phyloP scores from a whole-genome alignment of 352 stramenopile genomes.

The Phytophthora cactorum region DNA sequence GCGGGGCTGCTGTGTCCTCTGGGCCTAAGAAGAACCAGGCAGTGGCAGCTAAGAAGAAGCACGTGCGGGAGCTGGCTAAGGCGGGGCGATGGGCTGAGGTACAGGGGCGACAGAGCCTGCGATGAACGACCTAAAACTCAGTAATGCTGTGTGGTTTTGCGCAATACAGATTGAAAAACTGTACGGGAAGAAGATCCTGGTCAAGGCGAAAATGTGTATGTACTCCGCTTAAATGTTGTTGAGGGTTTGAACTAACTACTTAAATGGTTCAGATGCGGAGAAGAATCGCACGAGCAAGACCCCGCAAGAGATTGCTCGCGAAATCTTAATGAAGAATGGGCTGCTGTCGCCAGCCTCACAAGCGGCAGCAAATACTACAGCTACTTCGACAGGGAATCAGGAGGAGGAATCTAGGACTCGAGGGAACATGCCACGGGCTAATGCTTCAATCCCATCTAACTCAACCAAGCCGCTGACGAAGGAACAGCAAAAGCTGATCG shows the following conservation, averaged over 20 bases:
- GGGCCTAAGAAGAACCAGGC: constrained; percentile 25
- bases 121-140: background rate
- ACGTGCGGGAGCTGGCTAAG: constrained; percentile 76
- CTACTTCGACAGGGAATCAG: background rate
- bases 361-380: background rate
- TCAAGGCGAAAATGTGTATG: constrained; percentile 71
- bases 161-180: constrained; percentile 56
- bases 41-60: constrained; percentile 67
- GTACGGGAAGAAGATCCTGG: constrained; percentile 78
- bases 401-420: background rate
- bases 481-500: constrained; percentile 59
- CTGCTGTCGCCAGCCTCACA: constrained; percentile 34
- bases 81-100: constrained; percentile 60
- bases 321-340: constrained; percentile 72
- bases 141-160: background rate
- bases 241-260: background rate
- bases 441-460: background rate
- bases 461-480: constrained; percentile 59
- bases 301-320: constrained; percentile 62
- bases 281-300: constrained; percentile 58
- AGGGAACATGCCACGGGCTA: background rate
- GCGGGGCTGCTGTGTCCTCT: constrained; percentile 3
- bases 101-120: background rate
- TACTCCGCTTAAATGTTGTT: background rate
- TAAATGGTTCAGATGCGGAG: constrained; percentile 43